A percentile compares a stretch with the other conserved stretches of the same genome.
These are phyloP conservation scores for Tricholoma hemisulphureum DNA, from an alignment of 768 basidiomycete species.

Conservation along the genomic window DNA sequence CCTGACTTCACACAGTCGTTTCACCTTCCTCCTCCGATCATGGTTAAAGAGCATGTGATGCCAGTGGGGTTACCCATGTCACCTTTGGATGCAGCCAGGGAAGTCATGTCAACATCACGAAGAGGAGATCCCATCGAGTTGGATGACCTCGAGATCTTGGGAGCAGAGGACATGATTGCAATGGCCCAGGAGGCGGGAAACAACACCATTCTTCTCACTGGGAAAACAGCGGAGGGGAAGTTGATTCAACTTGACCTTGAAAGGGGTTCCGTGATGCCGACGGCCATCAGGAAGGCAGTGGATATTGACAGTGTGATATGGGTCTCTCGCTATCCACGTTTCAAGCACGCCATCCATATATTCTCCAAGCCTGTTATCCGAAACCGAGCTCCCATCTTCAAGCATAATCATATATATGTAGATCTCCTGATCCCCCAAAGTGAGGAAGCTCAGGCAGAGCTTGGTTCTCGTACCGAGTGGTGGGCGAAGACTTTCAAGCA, in stretches of 20 bases:
- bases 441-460: neutral
- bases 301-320: slow-evolving; percentile 18
- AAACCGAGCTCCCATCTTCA: slow-evolving; percentile 10
- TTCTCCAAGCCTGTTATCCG: slow-evolving; percentile 8
- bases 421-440: slow-evolving; percentile 12
- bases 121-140: neutral
- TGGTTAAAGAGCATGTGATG: slow-evolving; percentile 13
- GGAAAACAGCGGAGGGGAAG: slow-evolving; percentile 1
- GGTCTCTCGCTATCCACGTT: slow-evolving; percentile 5
- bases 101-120: no score
- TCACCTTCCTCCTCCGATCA: neutral
- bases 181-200: neutral
- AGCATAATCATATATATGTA: slow-evolving; percentile 16
- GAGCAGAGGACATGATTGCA: slow-evolving; percentile 6
- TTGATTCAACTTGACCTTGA: slow-evolving; percentile 7
- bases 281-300: neutral
- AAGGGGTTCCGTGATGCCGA: slow-evolving; percentile 1
- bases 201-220: slow-evolving; percentile 11
- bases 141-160: neutral
- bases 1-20: slow-evolving; percentile 10
- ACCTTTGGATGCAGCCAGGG: no score
- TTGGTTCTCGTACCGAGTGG: slow-evolving; percentile 8
- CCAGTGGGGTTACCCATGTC: neutral
- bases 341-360: slow-evolving; percentile 5
- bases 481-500: neutral